A percentile compares a stretch with the other conserved stretches of the same genome.
Evolutionary conservation across 2,329 filamentous ascomycete species (phyloP).

Genomic region (Paecilomyces variotii): DNA sequence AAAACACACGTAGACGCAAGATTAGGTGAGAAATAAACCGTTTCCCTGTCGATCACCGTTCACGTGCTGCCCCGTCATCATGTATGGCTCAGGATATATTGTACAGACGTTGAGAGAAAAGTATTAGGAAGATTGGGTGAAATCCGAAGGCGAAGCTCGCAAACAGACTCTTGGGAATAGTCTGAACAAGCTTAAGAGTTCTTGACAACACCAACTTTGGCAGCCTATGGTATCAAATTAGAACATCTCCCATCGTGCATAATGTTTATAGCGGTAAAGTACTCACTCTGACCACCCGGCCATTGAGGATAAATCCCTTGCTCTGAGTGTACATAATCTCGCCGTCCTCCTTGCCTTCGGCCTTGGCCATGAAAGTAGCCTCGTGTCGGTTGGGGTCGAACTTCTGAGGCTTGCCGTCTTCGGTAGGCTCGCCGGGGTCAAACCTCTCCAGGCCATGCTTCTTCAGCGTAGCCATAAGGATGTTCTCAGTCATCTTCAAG

Average conservation of each 20-base stretch:
- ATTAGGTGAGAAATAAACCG: background rate
- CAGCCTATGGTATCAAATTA: constrained; percentile 44
- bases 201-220: constrained; percentile 95
- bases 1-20: background rate
- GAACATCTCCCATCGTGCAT: constrained; percentile 4
- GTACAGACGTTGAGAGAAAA: background rate
- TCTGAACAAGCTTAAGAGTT: constrained; percentile 44
- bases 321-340: constrained; percentile 87
- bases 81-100: background rate
- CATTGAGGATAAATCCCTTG: constrained; percentile 93
- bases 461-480: constrained; percentile 78
- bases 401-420: constrained; percentile 57
- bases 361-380: constrained; percentile 87
- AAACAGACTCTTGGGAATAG: constrained; percentile 2
- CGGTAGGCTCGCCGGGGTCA: constrained; percentile 51
- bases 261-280: background rate
- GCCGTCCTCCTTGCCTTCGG: constrained; percentile 80
- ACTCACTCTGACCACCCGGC: constrained; percentile 65
- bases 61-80: background rate
- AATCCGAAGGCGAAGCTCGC: constrained; percentile 6
- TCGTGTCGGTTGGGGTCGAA: constrained; percentile 97
- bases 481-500: constrained; percentile 87
- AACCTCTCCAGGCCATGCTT: constrained; percentile 93
- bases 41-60: background rate
- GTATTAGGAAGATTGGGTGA: constrained; percentile 2